These are phyloP conservation scores for Cyphellophora attinorum DNA, from an alignment of 2,329 filamentous ascomycete species.

Conservation along the genomic window DNA sequence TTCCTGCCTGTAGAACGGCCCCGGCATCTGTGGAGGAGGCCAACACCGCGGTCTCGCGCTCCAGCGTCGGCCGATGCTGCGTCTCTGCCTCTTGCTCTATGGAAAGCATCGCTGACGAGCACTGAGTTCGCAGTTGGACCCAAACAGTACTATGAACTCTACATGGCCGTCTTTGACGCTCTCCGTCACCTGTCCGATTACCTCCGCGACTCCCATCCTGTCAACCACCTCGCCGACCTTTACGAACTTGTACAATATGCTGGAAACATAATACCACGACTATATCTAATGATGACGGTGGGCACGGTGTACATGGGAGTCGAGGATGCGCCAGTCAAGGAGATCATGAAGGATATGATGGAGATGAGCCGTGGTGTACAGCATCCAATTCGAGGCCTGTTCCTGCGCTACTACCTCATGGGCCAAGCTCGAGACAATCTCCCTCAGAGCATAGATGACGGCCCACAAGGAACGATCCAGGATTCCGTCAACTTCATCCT, in stretches of 20 bases:
- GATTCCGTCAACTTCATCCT: conserved; percentile 97
- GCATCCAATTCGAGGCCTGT: conserved; percentile 89
- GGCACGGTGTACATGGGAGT: conserved; percentile 99
- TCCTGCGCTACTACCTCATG: conserved; percentile 90
- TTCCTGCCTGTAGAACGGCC: too few relatives aligned
- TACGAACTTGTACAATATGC: conserved; percentile 98
- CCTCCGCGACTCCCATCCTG: conserved; percentile 91
- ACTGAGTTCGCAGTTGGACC: too few relatives aligned
- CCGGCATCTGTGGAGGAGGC: too few relatives aligned
- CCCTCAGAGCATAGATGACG: conserved; percentile 72
- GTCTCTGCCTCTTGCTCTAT: too few relatives aligned
- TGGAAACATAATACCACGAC: conserved; percentile 88
- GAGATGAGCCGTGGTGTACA: conserved; percentile 98
- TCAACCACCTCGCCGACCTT: conserved; percentile 94
- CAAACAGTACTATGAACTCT: conserved; percentile 99
- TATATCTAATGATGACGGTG: conserved; percentile 99
- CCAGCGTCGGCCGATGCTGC: too few relatives aligned
- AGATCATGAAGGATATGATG: conserved; percentile 99
- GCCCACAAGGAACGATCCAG: conserved; percentile 88
- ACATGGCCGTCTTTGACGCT: conserved; percentile 98
- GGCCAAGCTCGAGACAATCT: conserved; percentile 88
- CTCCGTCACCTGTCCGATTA: conserved; percentile 93
- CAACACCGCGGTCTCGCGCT: too few relatives aligned
- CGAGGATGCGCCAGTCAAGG: conserved; percentile 94
- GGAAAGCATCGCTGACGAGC: too few relatives aligned